phyloP scores from a whole-genome alignment of 495 filamentous ascomycete genomes.

The Gamarada debralockiae region DNA sequence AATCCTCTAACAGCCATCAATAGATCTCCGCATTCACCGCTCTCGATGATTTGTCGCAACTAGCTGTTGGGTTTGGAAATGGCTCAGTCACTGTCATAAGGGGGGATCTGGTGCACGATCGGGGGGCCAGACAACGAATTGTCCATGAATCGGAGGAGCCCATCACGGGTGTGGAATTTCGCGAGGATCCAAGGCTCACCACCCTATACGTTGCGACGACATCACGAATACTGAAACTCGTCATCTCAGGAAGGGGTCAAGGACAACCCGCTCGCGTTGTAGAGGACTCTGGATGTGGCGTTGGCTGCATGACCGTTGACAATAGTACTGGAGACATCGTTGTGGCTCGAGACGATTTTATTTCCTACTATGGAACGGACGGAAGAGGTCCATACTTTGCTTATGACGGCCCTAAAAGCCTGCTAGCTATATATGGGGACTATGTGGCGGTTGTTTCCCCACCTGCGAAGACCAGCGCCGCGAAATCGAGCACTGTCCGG shows the following conservation, averaged over 20 bases:
- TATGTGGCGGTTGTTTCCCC: constrained; percentile 90
- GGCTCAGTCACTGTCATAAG: constrained; percentile 90
- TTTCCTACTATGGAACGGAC: constrained; percentile 86
- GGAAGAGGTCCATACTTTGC: constrained; percentile 83
- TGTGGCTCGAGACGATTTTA: constrained; percentile 87
- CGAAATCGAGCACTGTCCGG: constrained; percentile 47
- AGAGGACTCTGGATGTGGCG: constrained; percentile 82
- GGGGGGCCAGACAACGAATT: constrained; percentile 91
- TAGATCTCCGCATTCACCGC: constrained; percentile 89
- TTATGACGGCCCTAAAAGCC: constrained; percentile 85
- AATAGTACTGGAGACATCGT: constrained; percentile 76
- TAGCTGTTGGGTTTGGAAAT: constrained; percentile 94
- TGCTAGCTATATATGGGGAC: constrained; percentile 75
- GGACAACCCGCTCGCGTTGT: constrained; percentile 84
- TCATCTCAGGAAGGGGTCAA: constrained; percentile 81
- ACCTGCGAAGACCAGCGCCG: constrained; percentile 45
- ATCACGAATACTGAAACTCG: constrained; percentile 77
- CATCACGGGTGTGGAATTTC: constrained; percentile 82
- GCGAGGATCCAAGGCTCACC: constrained; percentile 57
- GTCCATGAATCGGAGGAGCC: constrained; percentile 97
- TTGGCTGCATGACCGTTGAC: constrained; percentile 91
- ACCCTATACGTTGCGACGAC: constrained; percentile 92
- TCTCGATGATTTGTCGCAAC: constrained; percentile 80
- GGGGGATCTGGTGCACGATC: constrained; percentile 92
- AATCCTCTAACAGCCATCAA: background rate